These are phyloP conservation scores for Fraxinus latifolia DNA, from an alignment of 305 asterid species.

Conservation along the genomic window DNA sequence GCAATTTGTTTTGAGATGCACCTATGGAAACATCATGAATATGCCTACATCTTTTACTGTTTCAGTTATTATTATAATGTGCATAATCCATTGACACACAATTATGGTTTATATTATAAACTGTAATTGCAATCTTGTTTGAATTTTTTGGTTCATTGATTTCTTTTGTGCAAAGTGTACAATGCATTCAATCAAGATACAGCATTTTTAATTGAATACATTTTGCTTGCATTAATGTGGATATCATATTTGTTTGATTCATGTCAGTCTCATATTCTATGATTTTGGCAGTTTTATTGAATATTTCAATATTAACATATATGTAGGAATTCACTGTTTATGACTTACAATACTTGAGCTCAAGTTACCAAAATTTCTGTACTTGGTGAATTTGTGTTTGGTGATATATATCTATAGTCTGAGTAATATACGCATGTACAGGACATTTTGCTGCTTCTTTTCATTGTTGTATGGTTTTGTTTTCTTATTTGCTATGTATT, in stretches of 20 bases:
- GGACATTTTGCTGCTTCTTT: background rate
- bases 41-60: background rate
- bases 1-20: background rate
- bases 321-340: background rate
- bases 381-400: background rate
- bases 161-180: background rate
- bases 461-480: background rate
- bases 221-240: background rate
- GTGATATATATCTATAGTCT: background rate
- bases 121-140: background rate
- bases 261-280: background rate
- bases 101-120: background rate
- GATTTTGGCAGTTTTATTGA: background rate
- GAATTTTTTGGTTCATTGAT: background rate
- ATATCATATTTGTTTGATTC: background rate
- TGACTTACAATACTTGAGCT: background rate
- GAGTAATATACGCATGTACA: background rate
- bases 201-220: background rate
- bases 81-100: background rate
- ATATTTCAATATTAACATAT: background rate
- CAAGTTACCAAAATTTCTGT: too few relatives aligned
- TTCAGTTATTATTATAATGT: background rate
- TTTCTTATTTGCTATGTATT: background rate
- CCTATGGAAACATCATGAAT: background rate
- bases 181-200: background rate